These are phyloP conservation scores for Ophiostoma ulmi DNA, from an alignment of 2,329 filamentous ascomycete genomes.

Conservation along the genomic window DNA sequence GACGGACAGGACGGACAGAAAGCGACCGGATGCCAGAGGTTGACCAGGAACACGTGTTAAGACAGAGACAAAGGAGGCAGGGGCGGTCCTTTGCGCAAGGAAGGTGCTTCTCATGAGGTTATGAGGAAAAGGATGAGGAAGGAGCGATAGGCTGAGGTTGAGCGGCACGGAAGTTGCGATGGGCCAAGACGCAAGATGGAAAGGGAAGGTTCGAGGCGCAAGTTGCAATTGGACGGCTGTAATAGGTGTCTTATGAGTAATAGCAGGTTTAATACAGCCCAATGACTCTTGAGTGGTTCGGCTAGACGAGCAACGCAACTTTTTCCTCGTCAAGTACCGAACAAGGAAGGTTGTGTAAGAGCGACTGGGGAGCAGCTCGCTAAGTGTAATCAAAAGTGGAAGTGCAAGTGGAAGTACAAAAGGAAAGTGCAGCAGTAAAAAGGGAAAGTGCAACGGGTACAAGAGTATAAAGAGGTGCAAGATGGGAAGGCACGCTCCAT, in stretches of 20 bases:
- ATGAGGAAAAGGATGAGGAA: background rate
- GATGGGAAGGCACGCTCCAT: background rate
- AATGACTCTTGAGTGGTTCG: background rate
- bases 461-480: background rate
- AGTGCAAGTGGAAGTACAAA: background rate
- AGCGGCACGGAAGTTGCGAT: slow-evolving; percentile 16
- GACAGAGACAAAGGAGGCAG: slow-evolving; percentile 21
- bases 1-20: slow-evolving; percentile 13
- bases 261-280: background rate
- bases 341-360: slow-evolving; percentile 24
- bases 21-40: slow-evolving; percentile 12
- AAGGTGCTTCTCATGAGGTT: slow-evolving; percentile 21
- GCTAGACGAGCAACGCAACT: slow-evolving; percentile 1
- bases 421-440: background rate
- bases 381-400: background rate
- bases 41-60: background rate
- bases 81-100: slow-evolving; percentile 20
- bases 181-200: slow-evolving; percentile 14
- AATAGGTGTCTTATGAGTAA: background rate
- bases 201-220: slow-evolving; percentile 15
- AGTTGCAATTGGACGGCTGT: slow-evolving; percentile 7
- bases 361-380: background rate
- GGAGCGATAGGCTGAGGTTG: background rate
- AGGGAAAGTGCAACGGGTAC: background rate
- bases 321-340: slow-evolving; percentile 19